phyloP scores from a whole-genome alignment of 441 rosid genomes.

The Theobroma grandiflorum region DNA sequence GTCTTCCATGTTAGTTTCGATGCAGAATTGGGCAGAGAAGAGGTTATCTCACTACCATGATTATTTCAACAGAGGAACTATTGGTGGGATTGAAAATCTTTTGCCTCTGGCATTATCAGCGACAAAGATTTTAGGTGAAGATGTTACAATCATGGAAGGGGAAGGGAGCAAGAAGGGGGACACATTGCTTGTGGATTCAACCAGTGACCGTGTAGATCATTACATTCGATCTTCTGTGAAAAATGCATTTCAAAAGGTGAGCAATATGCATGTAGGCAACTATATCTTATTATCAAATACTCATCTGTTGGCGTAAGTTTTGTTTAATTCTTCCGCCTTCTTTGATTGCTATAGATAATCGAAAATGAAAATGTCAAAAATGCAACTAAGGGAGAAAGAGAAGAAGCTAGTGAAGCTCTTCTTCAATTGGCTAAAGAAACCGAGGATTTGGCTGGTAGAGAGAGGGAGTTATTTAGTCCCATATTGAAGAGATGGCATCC shows the following conservation, averaged over 20 bases:
- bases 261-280: neutral
- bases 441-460: constrained; percentile 79
- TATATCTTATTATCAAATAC: neutral
- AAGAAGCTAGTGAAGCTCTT: constrained; percentile 62
- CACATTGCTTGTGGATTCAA: constrained; percentile 42
- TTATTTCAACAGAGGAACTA: constrained; percentile 67
- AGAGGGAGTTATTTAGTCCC: constrained; percentile 76
- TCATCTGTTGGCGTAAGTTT: neutral
- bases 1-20: constrained; percentile 65
- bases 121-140: constrained; percentile 76
- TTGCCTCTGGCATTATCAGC: constrained; percentile 76
- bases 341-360: constrained; percentile 48
- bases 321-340: neutral
- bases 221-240: constrained; percentile 80
- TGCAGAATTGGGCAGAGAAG: constrained; percentile 90
- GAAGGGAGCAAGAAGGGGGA: constrained; percentile 53
- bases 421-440: constrained; percentile 77
- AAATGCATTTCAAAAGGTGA: constrained; percentile 75
- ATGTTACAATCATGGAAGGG: constrained; percentile 61
- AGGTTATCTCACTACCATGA: constrained; percentile 80
- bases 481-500: constrained; percentile 82
- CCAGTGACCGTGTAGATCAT: constrained; percentile 67
- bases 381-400: constrained; percentile 51
- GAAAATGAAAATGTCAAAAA: constrained; percentile 60
- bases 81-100: constrained; percentile 70